Evolutionary conservation across 805 yeast genomes (phyloP).

Genomic region (Cyberlindnera suaveolens): DNA sequence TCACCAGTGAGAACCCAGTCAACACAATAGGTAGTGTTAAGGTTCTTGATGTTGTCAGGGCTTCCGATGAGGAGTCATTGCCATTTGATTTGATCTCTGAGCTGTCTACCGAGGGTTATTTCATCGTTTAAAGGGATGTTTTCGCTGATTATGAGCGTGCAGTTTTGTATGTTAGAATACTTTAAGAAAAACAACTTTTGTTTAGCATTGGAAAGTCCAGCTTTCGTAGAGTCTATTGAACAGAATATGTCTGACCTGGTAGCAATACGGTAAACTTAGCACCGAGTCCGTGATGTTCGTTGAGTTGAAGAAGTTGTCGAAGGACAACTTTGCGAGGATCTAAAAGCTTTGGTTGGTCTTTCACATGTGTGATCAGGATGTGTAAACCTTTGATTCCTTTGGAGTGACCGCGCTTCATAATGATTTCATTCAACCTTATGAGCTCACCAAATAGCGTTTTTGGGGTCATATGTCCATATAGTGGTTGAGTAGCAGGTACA

Average conservation of each 20-base stretch:
- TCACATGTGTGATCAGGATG: constrained; percentile 35
- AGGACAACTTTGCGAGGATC: constrained; percentile 60
- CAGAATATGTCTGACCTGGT: constrained; percentile 43
- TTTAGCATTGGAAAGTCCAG: neutral
- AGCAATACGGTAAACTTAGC: constrained; percentile 45
- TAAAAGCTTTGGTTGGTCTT: constrained; percentile 30
- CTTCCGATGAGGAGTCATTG: constrained; percentile 47
- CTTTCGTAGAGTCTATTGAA: neutral
- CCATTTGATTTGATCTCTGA: constrained; percentile 65
- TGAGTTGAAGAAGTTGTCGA: constrained; percentile 42
- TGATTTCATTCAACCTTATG: neutral
- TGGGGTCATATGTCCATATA: constrained; percentile 84
- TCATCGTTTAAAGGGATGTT: constrained; percentile 33
- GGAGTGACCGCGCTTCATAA: neutral
- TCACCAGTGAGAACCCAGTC: constrained; percentile 42
- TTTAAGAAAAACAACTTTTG: neutral
- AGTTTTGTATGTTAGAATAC: too few relatives aligned
- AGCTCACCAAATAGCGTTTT: constrained; percentile 54
- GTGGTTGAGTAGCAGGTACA: constrained; percentile 36
- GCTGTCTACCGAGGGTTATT: constrained; percentile 52
- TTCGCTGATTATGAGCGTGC: too few relatives aligned
- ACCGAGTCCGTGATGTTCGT: constrained; percentile 33
- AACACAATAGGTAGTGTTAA: constrained; percentile 61
- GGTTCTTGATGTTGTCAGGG: constrained; percentile 50
- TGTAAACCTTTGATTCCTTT: constrained; percentile 18